Conservation (phyloP, 306 rosid genomes). For the Psophocarpus tetragonolobus region DNA sequence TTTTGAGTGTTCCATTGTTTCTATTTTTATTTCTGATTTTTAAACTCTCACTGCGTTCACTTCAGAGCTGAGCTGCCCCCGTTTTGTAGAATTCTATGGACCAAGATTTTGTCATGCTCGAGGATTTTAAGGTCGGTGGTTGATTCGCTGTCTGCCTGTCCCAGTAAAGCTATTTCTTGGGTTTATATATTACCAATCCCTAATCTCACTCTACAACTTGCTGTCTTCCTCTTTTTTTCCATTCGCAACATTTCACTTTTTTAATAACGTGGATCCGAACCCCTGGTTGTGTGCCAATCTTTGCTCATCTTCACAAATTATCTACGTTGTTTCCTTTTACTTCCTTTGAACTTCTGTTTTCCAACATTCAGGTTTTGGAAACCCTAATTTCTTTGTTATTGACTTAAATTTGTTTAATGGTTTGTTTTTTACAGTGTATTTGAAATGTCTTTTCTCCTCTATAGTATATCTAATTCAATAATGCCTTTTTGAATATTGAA, state of each 20-base stretch:
- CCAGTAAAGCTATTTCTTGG: background rate
- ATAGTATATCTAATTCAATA: background rate
- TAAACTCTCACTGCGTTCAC: background rate
- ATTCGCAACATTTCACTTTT: background rate
- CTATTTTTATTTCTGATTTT: background rate
- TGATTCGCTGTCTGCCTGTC: background rate
- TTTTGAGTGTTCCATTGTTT: background rate
- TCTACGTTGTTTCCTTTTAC: background rate
- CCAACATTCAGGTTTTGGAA: constrained; percentile 15
- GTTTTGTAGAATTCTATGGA: constrained; percentile 16
- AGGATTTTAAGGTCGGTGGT: constrained; percentile 31
- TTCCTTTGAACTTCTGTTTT: background rate
- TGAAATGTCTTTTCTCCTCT: background rate
- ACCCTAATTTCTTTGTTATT: constrained; percentile 9
- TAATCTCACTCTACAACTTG: background rate
- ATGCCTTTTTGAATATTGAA: constrained; percentile 10
- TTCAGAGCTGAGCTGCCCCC: background rate
- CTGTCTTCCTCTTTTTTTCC: background rate
- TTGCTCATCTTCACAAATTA: background rate
- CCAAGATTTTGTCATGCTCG: constrained; percentile 32
- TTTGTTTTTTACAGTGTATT: background rate
- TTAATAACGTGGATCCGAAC: background rate
- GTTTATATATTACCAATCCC: background rate
- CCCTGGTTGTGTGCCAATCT: background rate
- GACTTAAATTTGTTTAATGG: background rate